phyloP scores from a whole-genome alignment of 2,329 filamentous ascomycete genomes.

The Exophiala bonariae region DNA sequence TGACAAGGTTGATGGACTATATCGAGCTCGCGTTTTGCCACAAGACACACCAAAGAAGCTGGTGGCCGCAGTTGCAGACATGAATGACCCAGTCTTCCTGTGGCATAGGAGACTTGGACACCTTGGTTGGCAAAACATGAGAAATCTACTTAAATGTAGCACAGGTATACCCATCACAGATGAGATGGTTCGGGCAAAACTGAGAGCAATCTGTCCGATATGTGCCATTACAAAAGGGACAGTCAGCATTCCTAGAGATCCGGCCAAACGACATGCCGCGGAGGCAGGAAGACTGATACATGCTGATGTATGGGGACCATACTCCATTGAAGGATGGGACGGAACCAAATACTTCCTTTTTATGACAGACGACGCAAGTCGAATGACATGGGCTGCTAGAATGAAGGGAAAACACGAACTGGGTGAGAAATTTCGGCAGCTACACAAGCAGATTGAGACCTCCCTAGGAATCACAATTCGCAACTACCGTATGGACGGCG shows the following conservation, averaged over 20 bases:
- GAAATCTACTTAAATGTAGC: not conserved
- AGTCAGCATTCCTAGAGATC: not conserved
- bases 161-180: slow-evolving; percentile 2
- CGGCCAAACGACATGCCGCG: not conserved
- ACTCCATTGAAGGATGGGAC: not conserved
- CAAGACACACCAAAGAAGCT: not conserved
- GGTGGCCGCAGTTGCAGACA: slow-evolving; percentile 1
- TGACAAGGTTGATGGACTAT: not conserved
- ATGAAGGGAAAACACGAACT: not conserved
- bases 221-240: not conserved
- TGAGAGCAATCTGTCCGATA: not conserved
- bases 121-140: slow-evolving; percentile 1
- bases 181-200: not conserved
- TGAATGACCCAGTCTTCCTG: slow-evolving; percentile 1
- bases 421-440: not conserved
- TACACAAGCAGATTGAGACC: slow-evolving; percentile 3
- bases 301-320: slow-evolving; percentile 2
- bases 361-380: slow-evolving; percentile 9
- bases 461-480: slow-evolving; percentile 1
- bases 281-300: slow-evolving; percentile 1
- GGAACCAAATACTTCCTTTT: slow-evolving; percentile 1
- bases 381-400: slow-evolving; percentile 6
- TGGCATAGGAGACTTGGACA: slow-evolving; percentile 1
- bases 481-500: slow-evolving; percentile 7
- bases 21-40: not conserved